These are phyloP conservation scores for Clarireedia paspali DNA, from an alignment of 2,329 filamentous ascomycete species.

Conservation along the genomic window DNA sequence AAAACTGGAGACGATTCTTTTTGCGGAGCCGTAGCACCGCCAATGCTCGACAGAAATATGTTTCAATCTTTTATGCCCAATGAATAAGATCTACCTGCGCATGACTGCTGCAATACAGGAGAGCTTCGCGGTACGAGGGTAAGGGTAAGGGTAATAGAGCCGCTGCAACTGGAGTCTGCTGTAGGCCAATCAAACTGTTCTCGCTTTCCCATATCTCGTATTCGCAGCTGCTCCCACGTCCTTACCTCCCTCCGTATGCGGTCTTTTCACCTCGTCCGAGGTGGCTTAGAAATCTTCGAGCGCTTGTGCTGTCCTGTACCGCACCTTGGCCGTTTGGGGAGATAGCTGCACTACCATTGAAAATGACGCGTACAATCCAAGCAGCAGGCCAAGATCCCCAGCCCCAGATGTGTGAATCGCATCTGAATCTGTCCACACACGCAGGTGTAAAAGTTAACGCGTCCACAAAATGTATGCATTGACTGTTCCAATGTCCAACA, in stretches of 20 bases:
- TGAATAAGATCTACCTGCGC: background rate
- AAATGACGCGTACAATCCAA: conserved; percentile 1
- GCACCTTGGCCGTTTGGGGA: too few species aligned
- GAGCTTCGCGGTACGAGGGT: too few species aligned
- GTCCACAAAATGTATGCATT: too few species aligned
- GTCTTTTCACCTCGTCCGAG: background rate
- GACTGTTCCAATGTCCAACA: too few species aligned
- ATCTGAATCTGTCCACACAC: background rate
- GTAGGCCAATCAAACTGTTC: background rate
- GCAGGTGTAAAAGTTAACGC: too few species aligned
- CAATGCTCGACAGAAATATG: background rate
- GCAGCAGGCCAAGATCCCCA: background rate
- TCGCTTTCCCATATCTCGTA: background rate
- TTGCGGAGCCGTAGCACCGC: background rate
- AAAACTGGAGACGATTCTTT: background rate
- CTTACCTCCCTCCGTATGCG: background rate
- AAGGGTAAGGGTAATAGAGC: background rate
- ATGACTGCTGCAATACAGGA: too few species aligned
- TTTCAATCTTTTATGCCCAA: background rate
- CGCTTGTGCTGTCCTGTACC: too few species aligned
- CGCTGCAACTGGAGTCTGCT: background rate
- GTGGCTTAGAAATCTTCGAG: background rate
- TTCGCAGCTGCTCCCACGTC: background rate
- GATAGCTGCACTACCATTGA: background rate
- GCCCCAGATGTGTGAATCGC: background rate